Base-by-base conservation (phyloP, 495 filamentous ascomycete genomes). In the Collariella sp. region DNA sequence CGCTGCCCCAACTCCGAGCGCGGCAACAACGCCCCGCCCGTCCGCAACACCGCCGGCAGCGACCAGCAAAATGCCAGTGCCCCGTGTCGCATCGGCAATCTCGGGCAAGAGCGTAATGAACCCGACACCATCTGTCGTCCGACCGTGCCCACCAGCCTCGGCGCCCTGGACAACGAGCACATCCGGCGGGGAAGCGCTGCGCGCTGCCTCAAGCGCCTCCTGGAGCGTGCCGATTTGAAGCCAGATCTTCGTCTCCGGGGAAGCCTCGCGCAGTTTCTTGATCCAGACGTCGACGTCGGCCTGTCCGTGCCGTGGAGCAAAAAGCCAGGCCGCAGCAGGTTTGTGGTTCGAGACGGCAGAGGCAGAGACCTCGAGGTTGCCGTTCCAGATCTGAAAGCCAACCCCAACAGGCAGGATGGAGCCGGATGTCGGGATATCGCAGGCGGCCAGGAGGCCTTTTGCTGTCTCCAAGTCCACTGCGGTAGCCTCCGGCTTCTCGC, bases 41-140 rank as follows among this genome's bases (percentile, higher is more conserved):
- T 97, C 91, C 4, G 87, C 87, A 61, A 96, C 94, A 5, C 91
- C 91, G 13, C 91, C 91, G 0, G 86, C 89, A 1, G 91, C 91
- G 57, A 97, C 89, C 60, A 97, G 91, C 0, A 91, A 90, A 10
- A 91, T 80, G 6, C 73, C 74, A 3, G 88, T 72, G 2, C 75
- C 79, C 15, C 75, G 75, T 16, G 93, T 77, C 1, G 80, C 79
- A 70, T 97, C 91, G 15, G 88, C 75, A 24, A 91, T 88, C 40
- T 90, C 79, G 55, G 80, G 83, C 22, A 97, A 74, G 7, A 97
- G 79, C 4, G 93, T 80, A 55, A 95, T 89, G 69, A 96, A 88
- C 62, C 95, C 95, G 50, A 86, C 88, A 67, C 94, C 93, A 62
- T 96, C 91, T 22, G 75, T 75, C 68, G 94, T 86, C 42, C 91